Base-by-base conservation (phyloP, 192 early-diverging fungal species). In the Umbelopsis sp. region DNA sequence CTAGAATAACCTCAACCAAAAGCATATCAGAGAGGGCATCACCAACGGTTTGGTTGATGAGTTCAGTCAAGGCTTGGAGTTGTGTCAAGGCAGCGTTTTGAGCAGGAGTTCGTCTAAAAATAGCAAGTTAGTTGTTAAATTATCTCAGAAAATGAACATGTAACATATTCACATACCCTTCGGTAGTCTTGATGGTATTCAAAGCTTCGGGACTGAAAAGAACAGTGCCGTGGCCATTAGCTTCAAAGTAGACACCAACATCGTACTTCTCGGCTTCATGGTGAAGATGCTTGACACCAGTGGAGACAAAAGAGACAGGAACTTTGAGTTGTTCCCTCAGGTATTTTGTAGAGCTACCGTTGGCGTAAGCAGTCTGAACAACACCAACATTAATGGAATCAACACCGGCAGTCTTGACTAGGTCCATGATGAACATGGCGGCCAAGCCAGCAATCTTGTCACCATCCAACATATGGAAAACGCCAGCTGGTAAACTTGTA, bases 201-300 rank as follows among this genome's bases (percentile, higher is more conserved):
- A 89, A 80, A 20, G 92, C 92, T 4, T 75, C 77, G 47, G 87
- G 74, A 78, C 94, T 98, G 81, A 99, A 99, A 71, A 99, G 85
- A 52, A 98, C 92, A 21, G 98, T 99, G 65, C 98, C 98, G 79
- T 99, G 98, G 68, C 98, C 98, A 73, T 99, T 99, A 47, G 98
- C 98, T 82, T 99, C 98, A 91, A 99, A 99, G 87, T 99, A 99
- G 45, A 98, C 96, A 77, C 98, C 98, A 72, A 98, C 91, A 80
- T 97, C 95, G 82, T 95, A 98, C 74, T 94, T 91, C 79, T 95
- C 91, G 32, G 98, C 98, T 72, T 96, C 96, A 80, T 99, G 98
- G 77, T 99, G 98, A 74, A 99, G 85, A 83, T 99, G 91, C 89
- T 99, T 99, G 70, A 99, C 98, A 71, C 98, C 98, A 9, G 98